Evolutionary conservation across 2,329 filamentous ascomycete species (phyloP).

Genomic region (Sporothrix brunneoviolacea): DNA sequence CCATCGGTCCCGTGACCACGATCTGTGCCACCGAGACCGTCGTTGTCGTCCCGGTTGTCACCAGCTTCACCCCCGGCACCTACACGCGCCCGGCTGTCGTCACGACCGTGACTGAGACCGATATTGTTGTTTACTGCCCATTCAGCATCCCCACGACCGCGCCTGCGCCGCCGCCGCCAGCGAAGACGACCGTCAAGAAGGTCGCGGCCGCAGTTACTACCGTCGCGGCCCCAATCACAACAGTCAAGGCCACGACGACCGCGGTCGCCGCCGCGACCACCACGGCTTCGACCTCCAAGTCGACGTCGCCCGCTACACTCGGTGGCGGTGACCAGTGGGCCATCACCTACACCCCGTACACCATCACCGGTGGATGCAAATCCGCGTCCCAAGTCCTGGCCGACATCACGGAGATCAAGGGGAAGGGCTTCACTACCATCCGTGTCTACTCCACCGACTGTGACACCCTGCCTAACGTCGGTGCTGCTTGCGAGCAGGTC

Average conservation of each 20-base stretch:
- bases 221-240: constrained; percentile 27
- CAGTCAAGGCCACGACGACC: too few species aligned
- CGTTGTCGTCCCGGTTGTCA: constrained; percentile 59
- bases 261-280: too few species aligned
- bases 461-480: constrained; percentile 69
- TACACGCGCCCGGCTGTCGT: constrained; percentile 63
- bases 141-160: constrained; percentile 43
- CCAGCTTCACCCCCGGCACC: constrained; percentile 60
- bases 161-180: constrained; percentile 26
- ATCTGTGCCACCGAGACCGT: constrained; percentile 45
- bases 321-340: constrained; percentile 55
- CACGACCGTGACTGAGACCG: constrained; percentile 63
- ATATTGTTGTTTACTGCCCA: constrained; percentile 65
- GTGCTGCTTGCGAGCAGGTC: constrained; percentile 56
- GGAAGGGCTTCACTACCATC: constrained; percentile 60
- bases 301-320: constrained; percentile 24
- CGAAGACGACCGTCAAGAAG: not conserved
- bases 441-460: constrained; percentile 94
- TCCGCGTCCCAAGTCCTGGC: constrained; percentile 44
- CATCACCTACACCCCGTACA: constrained; percentile 77
- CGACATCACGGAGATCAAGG: constrained; percentile 59
- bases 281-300: constrained; percentile 18
- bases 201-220: constrained; percentile 22
- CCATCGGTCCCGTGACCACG: constrained; percentile 59
- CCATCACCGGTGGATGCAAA: constrained; percentile 58